These are phyloP conservation scores for Nymphaea thermarum DNA, from an alignment of 164 flowering plant genomes.

Conservation along the genomic window DNA sequence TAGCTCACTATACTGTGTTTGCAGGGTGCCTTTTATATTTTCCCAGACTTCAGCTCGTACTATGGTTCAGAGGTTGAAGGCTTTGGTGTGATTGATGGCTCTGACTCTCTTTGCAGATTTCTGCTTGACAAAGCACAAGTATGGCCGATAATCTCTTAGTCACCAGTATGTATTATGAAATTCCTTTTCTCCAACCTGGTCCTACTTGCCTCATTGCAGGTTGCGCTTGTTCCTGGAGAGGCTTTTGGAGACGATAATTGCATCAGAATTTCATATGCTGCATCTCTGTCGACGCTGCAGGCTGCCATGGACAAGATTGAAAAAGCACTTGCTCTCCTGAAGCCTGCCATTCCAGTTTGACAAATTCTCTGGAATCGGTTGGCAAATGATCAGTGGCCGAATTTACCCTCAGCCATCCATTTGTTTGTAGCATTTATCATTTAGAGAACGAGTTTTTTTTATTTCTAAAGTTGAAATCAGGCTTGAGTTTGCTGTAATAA, in stretches of 20 bases:
- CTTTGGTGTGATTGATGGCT: slow-evolving; percentile 61
- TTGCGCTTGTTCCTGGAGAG: slow-evolving; percentile 92
- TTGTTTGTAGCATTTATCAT: too few relatives aligned
- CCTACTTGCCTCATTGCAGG: slow-evolving; percentile 26
- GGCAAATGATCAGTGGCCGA: too few relatives aligned
- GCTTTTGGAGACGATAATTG: slow-evolving; percentile 94
- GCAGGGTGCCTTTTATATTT: slow-evolving; percentile 97
- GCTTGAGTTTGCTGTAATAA: too few relatives aligned
- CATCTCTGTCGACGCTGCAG: slow-evolving; percentile 60
- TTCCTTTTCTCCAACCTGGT: neutral
- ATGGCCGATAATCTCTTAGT: neutral
- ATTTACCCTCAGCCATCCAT: too few relatives aligned
- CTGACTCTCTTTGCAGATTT: slow-evolving; percentile 81
- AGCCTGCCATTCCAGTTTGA: slow-evolving; percentile 41
- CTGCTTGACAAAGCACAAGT: slow-evolving; percentile 84
- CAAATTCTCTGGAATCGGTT: neutral
- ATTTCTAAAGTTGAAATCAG: too few relatives aligned
- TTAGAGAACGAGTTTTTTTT: too few relatives aligned
- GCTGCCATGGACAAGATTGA: slow-evolving; percentile 69
- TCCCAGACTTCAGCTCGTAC: slow-evolving; percentile 74
- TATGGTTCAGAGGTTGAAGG: slow-evolving; percentile 76
- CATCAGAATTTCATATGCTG: slow-evolving; percentile 88
- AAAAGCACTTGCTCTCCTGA: slow-evolving; percentile 43
- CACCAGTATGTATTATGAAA: neutral
- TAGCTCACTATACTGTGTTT: slow-evolving; percentile 2